Base-by-base conservation (phyloP, 2,329 filamentous ascomycete species). In the Fonsecaea monophora region DNA sequence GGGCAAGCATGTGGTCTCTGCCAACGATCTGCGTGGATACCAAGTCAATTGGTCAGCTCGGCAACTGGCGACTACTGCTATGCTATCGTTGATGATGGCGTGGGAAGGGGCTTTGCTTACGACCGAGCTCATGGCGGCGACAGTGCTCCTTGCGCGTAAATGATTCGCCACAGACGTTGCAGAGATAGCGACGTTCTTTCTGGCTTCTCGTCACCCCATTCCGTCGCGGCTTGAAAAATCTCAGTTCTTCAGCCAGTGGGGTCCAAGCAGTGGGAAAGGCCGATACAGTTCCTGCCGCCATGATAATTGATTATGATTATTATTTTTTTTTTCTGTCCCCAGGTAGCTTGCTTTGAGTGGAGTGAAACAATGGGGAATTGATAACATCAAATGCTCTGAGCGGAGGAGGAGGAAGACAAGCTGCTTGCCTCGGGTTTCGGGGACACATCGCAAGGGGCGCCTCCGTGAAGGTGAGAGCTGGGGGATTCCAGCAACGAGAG, bases 101-200 rank as follows among this genome's bases (percentile, higher is more conserved):
- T 25, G 25, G 25, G 2, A 25, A 25, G 25, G 25, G 25, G 2
- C 25, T 25, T 13, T 60, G 30, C 56, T 60, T 35, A 60, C 56
- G 56, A 60, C 56, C 56, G 13, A 60, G 56, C 15, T 60, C 56
- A 34, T 60, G 56, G 21, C 56, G 56, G 8, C 56, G 56, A 60
- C 56, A 60, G 48, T 60, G 56, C 30, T 60, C 56, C 30, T 48
- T 60, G 10, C 56, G 56, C 56, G 56, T 60, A 34, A 60, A 60
- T 32, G 56, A 45, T 34, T 60, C 56, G 18, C 37, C 40, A 48
- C 56, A 60, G 15, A 60, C 21, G 56, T n/a, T 48, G 38, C 56
- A 60, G 30, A 45, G 56, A 42, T 48, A 48, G 21, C 38, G 40
- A 32, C 56, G 56, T 48, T 42, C 56, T 35, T 60, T 60, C 35